phyloP scores from a whole-genome alignment of 139 green algal species.

The Coccomyxa sp. region DNA sequence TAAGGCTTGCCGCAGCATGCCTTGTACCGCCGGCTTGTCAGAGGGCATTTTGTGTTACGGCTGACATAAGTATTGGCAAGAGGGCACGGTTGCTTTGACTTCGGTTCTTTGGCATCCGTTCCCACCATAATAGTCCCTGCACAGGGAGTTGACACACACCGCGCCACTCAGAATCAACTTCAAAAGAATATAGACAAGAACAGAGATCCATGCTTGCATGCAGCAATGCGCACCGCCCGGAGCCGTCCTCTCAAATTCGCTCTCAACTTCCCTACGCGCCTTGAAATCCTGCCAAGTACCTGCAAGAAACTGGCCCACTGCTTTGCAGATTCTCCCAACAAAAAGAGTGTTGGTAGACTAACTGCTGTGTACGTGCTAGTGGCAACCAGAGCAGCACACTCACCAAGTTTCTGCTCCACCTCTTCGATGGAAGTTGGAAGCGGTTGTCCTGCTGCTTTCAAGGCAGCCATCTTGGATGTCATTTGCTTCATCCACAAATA shows the following conservation, averaged over 20 bases:
- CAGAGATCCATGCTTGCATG: not conserved
- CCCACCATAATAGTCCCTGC: not conserved
- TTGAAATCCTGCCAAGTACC: not conserved
- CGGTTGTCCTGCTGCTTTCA: conserved; percentile 10
- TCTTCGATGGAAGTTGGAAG: conserved; percentile 10
- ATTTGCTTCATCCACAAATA: conserved; percentile 14
- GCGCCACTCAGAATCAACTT: too few species aligned
- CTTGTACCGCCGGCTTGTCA: conserved; percentile 15
- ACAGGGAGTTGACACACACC: not conserved
- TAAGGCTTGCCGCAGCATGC: conserved; percentile 14
- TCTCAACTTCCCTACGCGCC: not conserved
- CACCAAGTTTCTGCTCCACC: conserved; percentile 14
- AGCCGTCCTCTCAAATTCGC: not conserved
- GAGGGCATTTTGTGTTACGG: conserved; percentile 21
- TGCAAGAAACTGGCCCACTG: not conserved
- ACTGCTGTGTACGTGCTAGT: too few species aligned
- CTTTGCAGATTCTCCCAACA: not conserved
- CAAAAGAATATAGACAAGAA: too few species aligned
- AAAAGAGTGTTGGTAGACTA: too few species aligned
- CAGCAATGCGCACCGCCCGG: not conserved
- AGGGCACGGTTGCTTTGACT: conserved; percentile 1
- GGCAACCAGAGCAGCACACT: not conserved
- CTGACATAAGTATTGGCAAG: conserved; percentile 3
- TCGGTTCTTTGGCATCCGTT: not conserved
- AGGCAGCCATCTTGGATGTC: conserved; percentile 2